Evolutionary conservation across 1,139 yeast species (phyloP).

Genomic region (Suhomyces bokatorum): DNA sequence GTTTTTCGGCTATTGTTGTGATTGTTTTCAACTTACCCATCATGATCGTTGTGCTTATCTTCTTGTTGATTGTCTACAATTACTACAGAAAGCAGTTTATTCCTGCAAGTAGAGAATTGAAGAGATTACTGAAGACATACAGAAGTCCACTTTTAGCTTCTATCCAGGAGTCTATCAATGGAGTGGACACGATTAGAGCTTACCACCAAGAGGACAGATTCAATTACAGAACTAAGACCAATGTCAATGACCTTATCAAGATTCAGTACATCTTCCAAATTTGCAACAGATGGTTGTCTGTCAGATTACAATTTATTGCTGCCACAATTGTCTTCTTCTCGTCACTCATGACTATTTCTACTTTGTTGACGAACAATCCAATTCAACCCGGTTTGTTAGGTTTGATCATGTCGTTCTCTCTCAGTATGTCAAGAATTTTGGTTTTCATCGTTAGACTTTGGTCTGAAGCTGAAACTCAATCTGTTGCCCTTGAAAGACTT

Average conservation of each 20-base stretch:
- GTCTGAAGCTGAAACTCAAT: constrained; percentile 30
- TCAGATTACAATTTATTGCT: constrained; percentile 29
- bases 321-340: constrained; percentile 25
- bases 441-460: constrained; percentile 29
- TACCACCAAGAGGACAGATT: constrained; percentile 26
- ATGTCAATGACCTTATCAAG: constrained; percentile 19
- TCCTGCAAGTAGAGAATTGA: constrained; percentile 30
- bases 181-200: constrained; percentile 33
- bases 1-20: constrained; percentile 21
- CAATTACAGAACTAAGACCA: constrained; percentile 18
- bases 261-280: constrained; percentile 18
- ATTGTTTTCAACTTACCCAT: constrained; percentile 26
- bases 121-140: constrained; percentile 25
- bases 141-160: constrained; percentile 30
- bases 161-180: constrained; percentile 32
- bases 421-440: constrained; percentile 25
- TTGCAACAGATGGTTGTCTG: constrained; percentile 31
- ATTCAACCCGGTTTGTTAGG: constrained; percentile 30
- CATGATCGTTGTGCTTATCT: constrained; percentile 23
- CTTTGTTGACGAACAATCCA: constrained; percentile 22
- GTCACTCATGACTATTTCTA: constrained; percentile 21
- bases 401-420: constrained; percentile 31
- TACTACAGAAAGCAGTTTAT: constrained; percentile 24
- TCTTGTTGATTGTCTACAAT: constrained; percentile 26
- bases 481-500: constrained; percentile 31